Evolutionary conservation across 2,329 filamentous ascomycete genomes (phyloP).

Genomic region (Aureobasidium mangrovei): DNA sequence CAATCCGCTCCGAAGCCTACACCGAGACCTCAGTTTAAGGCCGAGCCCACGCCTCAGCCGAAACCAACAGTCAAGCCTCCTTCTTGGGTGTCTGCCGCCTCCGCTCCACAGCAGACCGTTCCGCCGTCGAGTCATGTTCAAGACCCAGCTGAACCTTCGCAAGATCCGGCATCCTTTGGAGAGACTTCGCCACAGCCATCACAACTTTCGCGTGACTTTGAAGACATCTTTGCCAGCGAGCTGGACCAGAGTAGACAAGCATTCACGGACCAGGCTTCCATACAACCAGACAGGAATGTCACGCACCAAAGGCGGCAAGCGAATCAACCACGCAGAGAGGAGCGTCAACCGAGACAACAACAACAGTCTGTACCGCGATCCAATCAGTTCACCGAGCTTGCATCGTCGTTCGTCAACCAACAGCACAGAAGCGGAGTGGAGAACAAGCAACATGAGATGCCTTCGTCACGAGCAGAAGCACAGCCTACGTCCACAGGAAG

Average conservation of each 20-base stretch:
- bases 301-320: not conserved
- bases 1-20: not conserved
- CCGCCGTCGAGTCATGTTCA: not conserved
- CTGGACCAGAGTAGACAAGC: not conserved
- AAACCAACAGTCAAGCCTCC: not conserved
- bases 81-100: not conserved
- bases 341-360: too few species aligned
- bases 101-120: not conserved
- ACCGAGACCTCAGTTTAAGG: not conserved
- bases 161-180: not conserved
- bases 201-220: not conserved
- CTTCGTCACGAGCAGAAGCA: not conserved
- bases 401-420: not conserved
- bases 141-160: not conserved
- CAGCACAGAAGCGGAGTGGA: not conserved
- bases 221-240: not conserved
- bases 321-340: too few species aligned
- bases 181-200: not conserved
- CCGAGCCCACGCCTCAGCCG: not conserved
- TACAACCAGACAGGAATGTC: not conserved
- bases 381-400: not conserved
- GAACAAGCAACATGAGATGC: too few species aligned
- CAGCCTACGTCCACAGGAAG: not conserved
- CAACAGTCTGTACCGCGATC: too few species aligned
- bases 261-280: not conserved